Conservation (phyloP, 1,284 basidiomycete species). For the Malassezia psittaci region DNA sequence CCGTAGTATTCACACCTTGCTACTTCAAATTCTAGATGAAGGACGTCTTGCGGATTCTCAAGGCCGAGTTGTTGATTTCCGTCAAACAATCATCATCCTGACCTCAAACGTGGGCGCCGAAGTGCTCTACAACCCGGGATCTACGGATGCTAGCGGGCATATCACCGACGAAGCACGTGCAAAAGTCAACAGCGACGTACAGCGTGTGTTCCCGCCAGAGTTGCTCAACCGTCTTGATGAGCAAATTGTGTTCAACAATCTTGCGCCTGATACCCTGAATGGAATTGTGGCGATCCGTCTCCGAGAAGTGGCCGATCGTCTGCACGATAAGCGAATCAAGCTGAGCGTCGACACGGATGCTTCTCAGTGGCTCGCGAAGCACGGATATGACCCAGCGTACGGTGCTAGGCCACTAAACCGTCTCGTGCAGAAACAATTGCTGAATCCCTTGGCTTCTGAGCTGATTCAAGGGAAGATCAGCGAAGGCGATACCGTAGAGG, state of each 20-base stretch:
- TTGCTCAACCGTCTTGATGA: conserved; percentile 79
- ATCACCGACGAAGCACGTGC: conserved; percentile 59
- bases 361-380: conserved; percentile 62
- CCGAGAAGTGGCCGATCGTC: conserved; percentile 16
- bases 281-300: conserved; percentile 63
- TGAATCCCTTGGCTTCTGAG: conserved; percentile 32
- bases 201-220: conserved; percentile 60
- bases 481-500: conserved; percentile 21
- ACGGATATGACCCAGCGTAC: conserved; percentile 76
- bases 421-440: conserved; percentile 34
- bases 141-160: conserved; percentile 57
- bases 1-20: conserved; percentile 56
- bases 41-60: conserved; percentile 67
- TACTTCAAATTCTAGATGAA: conserved; percentile 85
- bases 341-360: conserved; percentile 63
- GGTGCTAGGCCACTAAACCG: conserved; percentile 60
- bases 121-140: conserved; percentile 62
- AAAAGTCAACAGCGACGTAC: conserved; percentile 65
- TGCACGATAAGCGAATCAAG: conserved; percentile 53
- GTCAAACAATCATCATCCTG: conserved; percentile 83
- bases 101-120: conserved; percentile 77
- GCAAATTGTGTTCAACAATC: conserved; percentile 52
- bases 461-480: conserved; percentile 23
- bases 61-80: conserved; percentile 57
- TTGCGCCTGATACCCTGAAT: conserved; percentile 70